Percentiles rank a stretch among this genome's conserved stretches.
phyloP scores from a whole-genome alignment of 805 yeast genomes.

The Candida saitoana region DNA sequence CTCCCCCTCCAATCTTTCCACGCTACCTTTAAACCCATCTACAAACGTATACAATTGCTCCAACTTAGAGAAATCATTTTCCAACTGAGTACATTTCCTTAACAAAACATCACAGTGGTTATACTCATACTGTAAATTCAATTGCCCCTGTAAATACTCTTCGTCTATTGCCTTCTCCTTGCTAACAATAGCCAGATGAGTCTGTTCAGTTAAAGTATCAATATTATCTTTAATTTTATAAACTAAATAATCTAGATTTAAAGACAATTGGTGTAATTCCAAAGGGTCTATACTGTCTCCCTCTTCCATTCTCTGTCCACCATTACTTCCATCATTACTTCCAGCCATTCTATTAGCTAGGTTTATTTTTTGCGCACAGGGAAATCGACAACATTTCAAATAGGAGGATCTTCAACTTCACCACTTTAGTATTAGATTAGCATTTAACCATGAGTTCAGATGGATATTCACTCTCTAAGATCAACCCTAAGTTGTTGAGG shows the following conservation, averaged over 20 bases:
- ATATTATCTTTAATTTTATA: slow-evolving; percentile 59
- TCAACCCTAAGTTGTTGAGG: slow-evolving; percentile 44
- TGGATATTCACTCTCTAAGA: slow-evolving; percentile 39
- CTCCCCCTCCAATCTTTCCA: slow-evolving; percentile 29
- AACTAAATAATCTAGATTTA: slow-evolving; percentile 61
- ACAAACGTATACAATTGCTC: slow-evolving; percentile 45
- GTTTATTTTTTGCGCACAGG: slow-evolving; percentile 1
- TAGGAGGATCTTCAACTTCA: too few species aligned
- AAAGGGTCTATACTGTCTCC: slow-evolving; percentile 48
- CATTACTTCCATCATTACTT: neutral
- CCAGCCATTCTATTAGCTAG: neutral
- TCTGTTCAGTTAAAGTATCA: slow-evolving; percentile 40
- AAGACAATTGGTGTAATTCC: slow-evolving; percentile 54
- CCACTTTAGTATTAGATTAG: too few species aligned
- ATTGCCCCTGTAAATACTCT: slow-evolving; percentile 19
- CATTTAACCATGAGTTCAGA: slow-evolving; percentile 13
- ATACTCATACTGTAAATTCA: slow-evolving; percentile 37
- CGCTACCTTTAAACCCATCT: slow-evolving; percentile 36
- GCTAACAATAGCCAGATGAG: slow-evolving; percentile 25
- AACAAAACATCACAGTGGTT: slow-evolving; percentile 36
- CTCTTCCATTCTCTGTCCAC: neutral
- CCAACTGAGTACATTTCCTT: slow-evolving; percentile 46
- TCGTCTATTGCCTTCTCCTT: slow-evolving; percentile 29
- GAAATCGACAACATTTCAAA: too few species aligned
- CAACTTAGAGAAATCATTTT: slow-evolving; percentile 48